Evolutionary conservation across 495 filamentous ascomycete genomes (phyloP).

Genomic region (Annulohypoxylon bovei): DNA sequence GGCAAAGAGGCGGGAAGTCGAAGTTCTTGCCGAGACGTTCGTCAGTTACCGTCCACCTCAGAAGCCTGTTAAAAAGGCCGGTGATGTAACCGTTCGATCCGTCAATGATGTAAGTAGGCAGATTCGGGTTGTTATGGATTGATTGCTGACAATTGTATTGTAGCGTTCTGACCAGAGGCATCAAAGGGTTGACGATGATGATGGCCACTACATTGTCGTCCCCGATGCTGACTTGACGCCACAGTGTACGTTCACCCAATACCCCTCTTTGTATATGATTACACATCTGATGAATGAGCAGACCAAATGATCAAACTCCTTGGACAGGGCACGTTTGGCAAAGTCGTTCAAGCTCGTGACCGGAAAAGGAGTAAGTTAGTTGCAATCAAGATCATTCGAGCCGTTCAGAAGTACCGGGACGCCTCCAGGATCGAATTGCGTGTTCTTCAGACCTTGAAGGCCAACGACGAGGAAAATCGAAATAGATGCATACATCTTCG

Average conservation of each 20-base stretch:
- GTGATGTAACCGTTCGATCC: conserved; percentile 85
- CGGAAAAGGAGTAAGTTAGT: conserved; percentile 76
- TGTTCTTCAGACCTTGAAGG: conserved; percentile 87
- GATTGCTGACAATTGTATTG: conserved; percentile 17
- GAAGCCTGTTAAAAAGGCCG: conserved; percentile 87
- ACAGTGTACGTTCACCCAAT: conserved; percentile 75
- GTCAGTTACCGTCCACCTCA: conserved; percentile 84
- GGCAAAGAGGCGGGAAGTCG: conserved; percentile 76
- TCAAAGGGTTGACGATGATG: conserved; percentile 82
- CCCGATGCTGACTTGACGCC: conserved; percentile 85
- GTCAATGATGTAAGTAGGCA: conserved; percentile 80
- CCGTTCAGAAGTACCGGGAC: conserved; percentile 97
- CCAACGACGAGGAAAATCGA: conserved; percentile 89
- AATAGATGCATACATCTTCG: conserved; percentile 97
- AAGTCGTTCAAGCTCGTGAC: conserved; percentile 94
- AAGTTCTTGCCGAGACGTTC: conserved; percentile 74
- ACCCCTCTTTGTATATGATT: conserved; percentile 1
- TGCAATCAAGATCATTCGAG: conserved; percentile 97
- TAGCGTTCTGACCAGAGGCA: conserved; percentile 65
- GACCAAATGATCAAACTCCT: conserved; percentile 88
- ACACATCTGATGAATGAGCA: conserved; percentile 54
- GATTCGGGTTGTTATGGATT: conserved; percentile 3
- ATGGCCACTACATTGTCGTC: conserved; percentile 93
- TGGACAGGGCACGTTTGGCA: conserved; percentile 97
- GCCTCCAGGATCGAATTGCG: conserved; percentile 95